phyloP scores from a whole-genome alignment of 2,329 filamentous ascomycete species.

The Scedosporium apiospermum region DNA sequence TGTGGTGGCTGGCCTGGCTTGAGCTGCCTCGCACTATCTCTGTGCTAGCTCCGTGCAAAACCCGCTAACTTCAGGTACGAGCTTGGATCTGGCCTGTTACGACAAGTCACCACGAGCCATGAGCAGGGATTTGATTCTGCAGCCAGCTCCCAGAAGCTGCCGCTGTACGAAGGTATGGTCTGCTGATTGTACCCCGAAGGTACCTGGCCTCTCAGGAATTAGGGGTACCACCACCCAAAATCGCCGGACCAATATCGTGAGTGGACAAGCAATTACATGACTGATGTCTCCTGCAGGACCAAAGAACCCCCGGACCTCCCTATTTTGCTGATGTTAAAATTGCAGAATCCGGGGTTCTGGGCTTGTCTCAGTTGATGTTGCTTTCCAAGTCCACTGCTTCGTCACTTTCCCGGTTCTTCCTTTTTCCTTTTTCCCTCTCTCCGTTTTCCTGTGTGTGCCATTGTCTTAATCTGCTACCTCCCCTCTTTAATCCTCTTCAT shows the following conservation, averaged over 20 bases:
- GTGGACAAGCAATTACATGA: not conserved
- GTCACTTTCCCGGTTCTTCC: conserved; percentile 7
- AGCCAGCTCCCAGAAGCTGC: not conserved
- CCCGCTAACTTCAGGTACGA: not conserved
- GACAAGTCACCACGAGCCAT: not conserved
- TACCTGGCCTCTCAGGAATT: not conserved
- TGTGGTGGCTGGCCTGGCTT: not conserved
- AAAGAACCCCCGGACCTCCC: conserved; percentile 4
- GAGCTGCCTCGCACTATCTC: not conserved
- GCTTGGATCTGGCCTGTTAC: not conserved
- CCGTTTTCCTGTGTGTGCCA: conserved; percentile 4
- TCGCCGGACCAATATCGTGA: too few species aligned
- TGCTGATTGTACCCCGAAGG: not conserved
- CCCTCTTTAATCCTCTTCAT: conserved; percentile 2
- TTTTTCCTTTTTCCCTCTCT: conserved; percentile 7
- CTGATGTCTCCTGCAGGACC: not conserved
- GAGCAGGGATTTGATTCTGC: not conserved
- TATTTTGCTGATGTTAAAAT: conserved; percentile 1
- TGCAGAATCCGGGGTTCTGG: conserved; percentile 4
- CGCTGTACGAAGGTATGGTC: not conserved
- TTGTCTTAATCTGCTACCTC: not conserved
- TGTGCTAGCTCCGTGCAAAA: not conserved
- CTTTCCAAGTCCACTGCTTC: conserved; percentile 1
- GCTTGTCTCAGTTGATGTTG: not conserved
- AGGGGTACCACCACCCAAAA: too few species aligned